A percentile compares a stretch with the other conserved stretches of the same genome.
These are phyloP conservation scores for Candida incommunis DNA, from an alignment of 805 yeast genomes.

Conservation along the genomic window DNA sequence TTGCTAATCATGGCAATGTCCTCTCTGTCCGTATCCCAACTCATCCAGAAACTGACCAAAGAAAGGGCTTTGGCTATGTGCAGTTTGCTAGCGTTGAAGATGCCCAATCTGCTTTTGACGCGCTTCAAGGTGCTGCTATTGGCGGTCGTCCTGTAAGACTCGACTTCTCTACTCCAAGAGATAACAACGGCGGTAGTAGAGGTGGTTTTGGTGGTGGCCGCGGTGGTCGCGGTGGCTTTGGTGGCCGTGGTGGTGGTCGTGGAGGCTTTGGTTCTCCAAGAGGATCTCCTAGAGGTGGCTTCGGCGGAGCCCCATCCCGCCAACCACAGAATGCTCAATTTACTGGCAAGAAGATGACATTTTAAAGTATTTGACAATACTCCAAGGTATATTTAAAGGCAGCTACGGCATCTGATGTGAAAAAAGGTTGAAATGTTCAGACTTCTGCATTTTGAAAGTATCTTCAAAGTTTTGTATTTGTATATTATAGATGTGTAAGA, in stretches of 20 bases:
- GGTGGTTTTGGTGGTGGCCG: slow-evolving; percentile 21
- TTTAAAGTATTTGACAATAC: no score
- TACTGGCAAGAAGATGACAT: slow-evolving; percentile 43
- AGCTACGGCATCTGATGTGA: no score
- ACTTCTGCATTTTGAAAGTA: neutral
- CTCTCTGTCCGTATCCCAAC: slow-evolving; percentile 91
- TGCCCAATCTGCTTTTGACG: slow-evolving; percentile 79
- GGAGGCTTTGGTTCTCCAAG: slow-evolving; percentile 29
- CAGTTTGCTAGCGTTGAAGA: slow-evolving; percentile 79
- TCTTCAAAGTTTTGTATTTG: neutral
- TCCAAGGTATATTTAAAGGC: no score
- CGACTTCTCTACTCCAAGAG: slow-evolving; percentile 89
- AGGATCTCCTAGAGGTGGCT: slow-evolving; percentile 19
- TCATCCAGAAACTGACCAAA: slow-evolving; percentile 96
- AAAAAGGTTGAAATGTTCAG: no score
- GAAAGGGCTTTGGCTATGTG: slow-evolving; percentile 98
- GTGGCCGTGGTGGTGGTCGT: slow-evolving; percentile 20
- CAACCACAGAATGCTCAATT: slow-evolving; percentile 57
- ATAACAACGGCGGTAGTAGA: slow-evolving; percentile 31
- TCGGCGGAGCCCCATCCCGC: slow-evolving; percentile 30
- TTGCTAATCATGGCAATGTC: slow-evolving; percentile 68
- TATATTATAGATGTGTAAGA: neutral
- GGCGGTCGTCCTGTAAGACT: slow-evolving; percentile 90
- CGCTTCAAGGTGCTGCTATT: slow-evolving; percentile 75
- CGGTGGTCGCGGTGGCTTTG: slow-evolving; percentile 18